Base-by-base conservation (phyloP, 306 rosid species). In the Fragaria ananassa region DNA sequence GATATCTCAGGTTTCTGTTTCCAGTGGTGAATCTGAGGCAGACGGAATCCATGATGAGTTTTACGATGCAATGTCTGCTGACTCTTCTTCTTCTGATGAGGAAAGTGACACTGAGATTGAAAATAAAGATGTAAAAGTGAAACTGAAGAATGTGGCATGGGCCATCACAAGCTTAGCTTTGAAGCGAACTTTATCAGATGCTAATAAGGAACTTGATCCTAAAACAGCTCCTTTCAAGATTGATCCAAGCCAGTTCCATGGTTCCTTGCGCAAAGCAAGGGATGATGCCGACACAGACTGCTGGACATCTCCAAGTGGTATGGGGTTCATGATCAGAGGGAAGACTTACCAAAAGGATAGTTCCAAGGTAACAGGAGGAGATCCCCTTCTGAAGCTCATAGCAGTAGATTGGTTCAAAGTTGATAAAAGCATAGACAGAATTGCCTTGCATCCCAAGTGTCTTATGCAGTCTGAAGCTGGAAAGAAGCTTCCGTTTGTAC, bases 321-420 rank as follows among this genome's bases (percentile, higher is more conserved):
- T 17, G 50, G 87, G 97, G 82, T 90, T 95, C 81, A 95, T 79
- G 97, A 84, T 92, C 73, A 86, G 98, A 79, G 98, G 97, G 77
- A 94, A 89, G 84, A 95, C 57, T 80, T 95, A 95, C 79, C 84
- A 88, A 8, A 85, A 89, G 82, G 98, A 95, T 81, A 87, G 88
- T 78, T 80, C 88, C 74, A 95, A 95, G 96, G 82, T 89, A 77
- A 84, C 64, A 79, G 96, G 97, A 80, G 96, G 98, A 72, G 92
- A 90, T 62, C 93, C 97, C 11, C 91, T 95, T 75, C 92, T 90
- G 76, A 89, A 90, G 85, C 97, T 92, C 72, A 68, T 92, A 71
- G 96, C 92, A 25, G 91, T 90, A 73, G 98, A 95, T 86, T 92
- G 97, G 98, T 87, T 90, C 72, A 90, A 84, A 86, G 96, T 92